Conservation (phyloP, 208 protist genomes). For the Trypanosoma rangeli region DNA sequence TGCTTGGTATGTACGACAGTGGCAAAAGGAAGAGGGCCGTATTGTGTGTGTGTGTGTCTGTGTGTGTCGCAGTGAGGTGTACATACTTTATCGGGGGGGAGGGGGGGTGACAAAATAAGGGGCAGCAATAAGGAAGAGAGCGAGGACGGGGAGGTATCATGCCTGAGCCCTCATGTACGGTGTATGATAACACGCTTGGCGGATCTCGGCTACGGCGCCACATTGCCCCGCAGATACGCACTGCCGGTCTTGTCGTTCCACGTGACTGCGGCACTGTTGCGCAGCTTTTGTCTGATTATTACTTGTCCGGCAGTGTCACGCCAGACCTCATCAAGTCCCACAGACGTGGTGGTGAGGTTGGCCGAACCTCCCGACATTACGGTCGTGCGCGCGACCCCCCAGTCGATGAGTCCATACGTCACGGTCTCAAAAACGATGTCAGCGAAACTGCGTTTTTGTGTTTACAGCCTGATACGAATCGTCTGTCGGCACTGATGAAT, state of each 20-base stretch:
- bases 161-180: slow-evolving; percentile 3
- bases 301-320: slow-evolving; percentile 40
- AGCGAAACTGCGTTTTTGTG: slow-evolving; percentile 49
- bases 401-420: slow-evolving; percentile 41
- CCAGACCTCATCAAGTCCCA: slow-evolving; percentile 61
- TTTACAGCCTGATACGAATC: slow-evolving; percentile 62
- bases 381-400: slow-evolving; percentile 45
- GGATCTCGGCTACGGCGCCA: slow-evolving; percentile 53
- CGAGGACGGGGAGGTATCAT: background rate
- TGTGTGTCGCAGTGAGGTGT: background rate
- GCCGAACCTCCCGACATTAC: slow-evolving; percentile 48
- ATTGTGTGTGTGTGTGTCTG: background rate
- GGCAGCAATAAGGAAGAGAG: background rate
- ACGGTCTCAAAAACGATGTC: slow-evolving; percentile 41
- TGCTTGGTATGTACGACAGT: too few relatives aligned
- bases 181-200: slow-evolving; percentile 24
- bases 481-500: slow-evolving; percentile 62
- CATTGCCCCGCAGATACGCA: slow-evolving; percentile 71
- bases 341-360: slow-evolving; percentile 63
- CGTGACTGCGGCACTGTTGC: slow-evolving; percentile 42
- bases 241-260: slow-evolving; percentile 59
- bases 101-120: background rate
- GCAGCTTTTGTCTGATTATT: slow-evolving; percentile 75
- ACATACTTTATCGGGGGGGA: too few relatives aligned
- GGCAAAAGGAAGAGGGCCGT: too few relatives aligned